phyloP scores from a whole-genome alignment of 495 filamentous ascomycete genomes.

The Venustampulla echinocandica region DNA sequence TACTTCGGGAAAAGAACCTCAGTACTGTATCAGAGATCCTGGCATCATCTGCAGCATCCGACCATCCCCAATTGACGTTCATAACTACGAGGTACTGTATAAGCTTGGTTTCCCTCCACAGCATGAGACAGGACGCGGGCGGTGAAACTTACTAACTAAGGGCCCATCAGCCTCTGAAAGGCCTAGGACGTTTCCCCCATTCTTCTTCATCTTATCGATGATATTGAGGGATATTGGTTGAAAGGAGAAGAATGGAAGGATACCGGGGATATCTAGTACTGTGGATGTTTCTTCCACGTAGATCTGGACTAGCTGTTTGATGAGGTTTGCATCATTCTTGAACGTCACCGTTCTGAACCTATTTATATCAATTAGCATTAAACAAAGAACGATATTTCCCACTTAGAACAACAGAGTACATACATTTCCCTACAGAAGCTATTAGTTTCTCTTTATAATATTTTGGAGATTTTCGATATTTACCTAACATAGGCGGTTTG shows the following conservation, averaged over 20 bases:
- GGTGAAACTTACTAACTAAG: conserved; percentile 23
- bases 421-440: background rate
- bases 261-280: conserved; percentile 27
- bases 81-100: background rate
- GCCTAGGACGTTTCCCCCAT: conserved; percentile 44
- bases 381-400: no score
- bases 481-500: conserved; percentile 9
- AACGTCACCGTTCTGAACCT: conserved; percentile 26
- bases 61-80: conserved; percentile 2
- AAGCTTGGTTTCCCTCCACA: no score
- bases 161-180: conserved; percentile 32
- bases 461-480: background rate
- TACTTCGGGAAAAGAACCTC: conserved; percentile 4
- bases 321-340: conserved; percentile 29
- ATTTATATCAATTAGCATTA: background rate
- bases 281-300: conserved; percentile 29
- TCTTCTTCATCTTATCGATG: conserved; percentile 32
- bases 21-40: background rate
- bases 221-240: conserved; percentile 36
- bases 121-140: no score
- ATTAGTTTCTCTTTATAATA: background rate
- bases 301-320: conserved; percentile 28
- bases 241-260: conserved; percentile 32
- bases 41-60: conserved; percentile 5
- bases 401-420: no score